Percentiles rank a stretch among this genome's conserved stretches.
Evolutionary conservation across 2,329 filamentous ascomycete species (phyloP).

Genomic region (Verticillium klebahnii): DNA sequence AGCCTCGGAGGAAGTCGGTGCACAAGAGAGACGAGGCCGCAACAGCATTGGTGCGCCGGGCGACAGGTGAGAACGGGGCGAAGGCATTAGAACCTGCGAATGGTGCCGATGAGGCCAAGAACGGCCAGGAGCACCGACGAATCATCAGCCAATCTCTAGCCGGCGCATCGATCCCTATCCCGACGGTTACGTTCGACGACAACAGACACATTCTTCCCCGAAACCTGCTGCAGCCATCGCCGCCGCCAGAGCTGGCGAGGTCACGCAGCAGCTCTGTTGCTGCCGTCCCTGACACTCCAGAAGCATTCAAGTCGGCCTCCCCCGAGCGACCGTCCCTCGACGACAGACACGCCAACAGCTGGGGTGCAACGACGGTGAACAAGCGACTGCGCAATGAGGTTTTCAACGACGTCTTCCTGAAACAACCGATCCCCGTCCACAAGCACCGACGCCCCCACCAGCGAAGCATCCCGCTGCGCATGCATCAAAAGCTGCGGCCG

Average conservation of each 20-base stretch:
- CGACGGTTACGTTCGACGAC: conserved; percentile 89
- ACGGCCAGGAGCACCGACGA: conserved; percentile 24
- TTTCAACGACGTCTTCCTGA: conserved; percentile 85
- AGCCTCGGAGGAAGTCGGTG: conserved; percentile 58
- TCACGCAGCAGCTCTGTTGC: conserved; percentile 32
- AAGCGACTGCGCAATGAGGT: conserved; percentile 84
- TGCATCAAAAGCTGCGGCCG: conserved; percentile 40
- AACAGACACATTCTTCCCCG: conserved; percentile 91
- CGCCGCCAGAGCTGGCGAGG: conserved; percentile 22
- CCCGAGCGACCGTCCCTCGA: conserved; percentile 39
- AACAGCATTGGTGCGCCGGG: conserved; percentile 8
- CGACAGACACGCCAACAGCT: conserved; percentile 59
- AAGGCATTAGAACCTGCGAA: conserved; percentile 5
- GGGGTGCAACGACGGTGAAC: conserved; percentile 92
- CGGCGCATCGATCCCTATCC: conserved; percentile 59
- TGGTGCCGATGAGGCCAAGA: conserved; percentile 3
- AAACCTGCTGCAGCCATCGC: conserved; percentile 66
- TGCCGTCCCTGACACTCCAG: conserved; percentile 10
- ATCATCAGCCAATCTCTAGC: conserved; percentile 73
- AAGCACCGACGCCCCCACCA: conserved; percentile 69
- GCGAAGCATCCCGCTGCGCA: conserved; percentile 51
- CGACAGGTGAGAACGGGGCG: conserved; percentile 5
- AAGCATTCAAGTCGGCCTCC: conserved; percentile 2
- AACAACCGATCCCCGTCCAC: conserved; percentile 76
- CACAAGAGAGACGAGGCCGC: conserved; percentile 44